Evolutionary conservation across 352 stramenopile genomes (phyloP).

Genomic region (Globisporangium middletonii): DNA sequence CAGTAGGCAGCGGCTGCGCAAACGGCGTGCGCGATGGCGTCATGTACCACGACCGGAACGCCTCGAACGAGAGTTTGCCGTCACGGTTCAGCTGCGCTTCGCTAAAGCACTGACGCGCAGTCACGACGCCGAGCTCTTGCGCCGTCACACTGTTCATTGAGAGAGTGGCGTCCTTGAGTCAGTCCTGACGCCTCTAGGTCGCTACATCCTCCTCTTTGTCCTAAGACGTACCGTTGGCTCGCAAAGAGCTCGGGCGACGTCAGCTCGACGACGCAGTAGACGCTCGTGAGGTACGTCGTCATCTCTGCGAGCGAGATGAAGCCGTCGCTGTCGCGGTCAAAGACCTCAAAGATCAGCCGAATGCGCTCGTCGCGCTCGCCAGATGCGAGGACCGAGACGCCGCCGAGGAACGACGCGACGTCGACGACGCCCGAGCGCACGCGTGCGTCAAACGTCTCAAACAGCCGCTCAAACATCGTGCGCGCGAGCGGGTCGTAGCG

Average conservation of each 20-base stretch:
- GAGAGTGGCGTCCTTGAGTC: background rate
- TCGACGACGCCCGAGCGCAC: conserved; percentile 51
- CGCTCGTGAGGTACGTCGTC: conserved; percentile 80
- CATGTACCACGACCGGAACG: conserved; percentile 76
- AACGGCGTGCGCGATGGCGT: conserved; percentile 52
- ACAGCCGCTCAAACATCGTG: conserved; percentile 75
- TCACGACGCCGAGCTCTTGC: conserved; percentile 57
- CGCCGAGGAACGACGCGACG: conserved; percentile 74
- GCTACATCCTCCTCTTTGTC: background rate
- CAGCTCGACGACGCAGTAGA: conserved; percentile 78
- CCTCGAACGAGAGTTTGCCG: conserved; percentile 69
- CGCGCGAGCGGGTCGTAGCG: conserved; percentile 64
- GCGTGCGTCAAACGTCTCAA: conserved; percentile 68
- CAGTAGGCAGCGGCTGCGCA: conserved; percentile 1
- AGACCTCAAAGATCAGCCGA: conserved; percentile 79
- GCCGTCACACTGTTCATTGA: conserved; percentile 41
- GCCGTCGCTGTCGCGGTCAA: conserved; percentile 77
- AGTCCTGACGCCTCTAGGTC: background rate
- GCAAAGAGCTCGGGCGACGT: conserved; percentile 66
- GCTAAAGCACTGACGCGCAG: conserved; percentile 66
- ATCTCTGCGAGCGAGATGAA: conserved; percentile 84
- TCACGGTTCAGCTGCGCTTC: conserved; percentile 57
- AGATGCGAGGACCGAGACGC: conserved; percentile 74
- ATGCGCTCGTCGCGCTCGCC: conserved; percentile 85
- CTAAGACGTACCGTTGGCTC: conserved; percentile 45